phyloP scores from a whole-genome alignment of 129 eudicot species.

The Centaurea solstitialis region DNA sequence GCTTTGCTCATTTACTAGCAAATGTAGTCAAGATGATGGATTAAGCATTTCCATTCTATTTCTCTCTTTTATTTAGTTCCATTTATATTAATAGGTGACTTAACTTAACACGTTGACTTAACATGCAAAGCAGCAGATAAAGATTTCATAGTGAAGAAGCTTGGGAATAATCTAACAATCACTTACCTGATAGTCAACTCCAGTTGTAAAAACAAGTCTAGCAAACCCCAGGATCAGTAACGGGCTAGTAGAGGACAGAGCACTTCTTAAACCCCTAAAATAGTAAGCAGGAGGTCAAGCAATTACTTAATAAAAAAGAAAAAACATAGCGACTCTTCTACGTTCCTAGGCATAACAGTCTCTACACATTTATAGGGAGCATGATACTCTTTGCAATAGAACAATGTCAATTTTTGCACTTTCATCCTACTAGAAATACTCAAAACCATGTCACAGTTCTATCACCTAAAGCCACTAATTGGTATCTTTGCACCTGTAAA shows the following conservation, averaged over 20 bases:
- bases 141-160: neutral
- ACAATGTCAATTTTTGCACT: neutral
- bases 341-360: neutral
- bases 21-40: neutral
- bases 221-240: constrained; percentile 76
- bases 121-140: neutral
- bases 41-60: neutral
- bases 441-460: neutral
- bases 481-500: neutral
- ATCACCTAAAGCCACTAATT: neutral
- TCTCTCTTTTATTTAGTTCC: neutral
- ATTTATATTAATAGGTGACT: neutral
- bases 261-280: constrained; percentile 68
- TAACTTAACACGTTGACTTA: neutral
- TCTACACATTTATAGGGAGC: neutral
- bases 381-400: neutral
- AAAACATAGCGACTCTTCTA: neutral
- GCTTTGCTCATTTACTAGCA: neutral
- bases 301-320: neutral
- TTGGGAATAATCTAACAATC: neutral
- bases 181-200: constrained; percentile 91
- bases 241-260: constrained; percentile 67
- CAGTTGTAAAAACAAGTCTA: constrained; percentile 71
- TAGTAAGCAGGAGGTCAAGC: constrained; percentile 12
- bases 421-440: neutral